Evolutionary conservation across 2,329 filamentous ascomycete species (phyloP), one percentile per base, ranked within the genome.

Genomic region (Cladosporium oxysporum): DNA sequence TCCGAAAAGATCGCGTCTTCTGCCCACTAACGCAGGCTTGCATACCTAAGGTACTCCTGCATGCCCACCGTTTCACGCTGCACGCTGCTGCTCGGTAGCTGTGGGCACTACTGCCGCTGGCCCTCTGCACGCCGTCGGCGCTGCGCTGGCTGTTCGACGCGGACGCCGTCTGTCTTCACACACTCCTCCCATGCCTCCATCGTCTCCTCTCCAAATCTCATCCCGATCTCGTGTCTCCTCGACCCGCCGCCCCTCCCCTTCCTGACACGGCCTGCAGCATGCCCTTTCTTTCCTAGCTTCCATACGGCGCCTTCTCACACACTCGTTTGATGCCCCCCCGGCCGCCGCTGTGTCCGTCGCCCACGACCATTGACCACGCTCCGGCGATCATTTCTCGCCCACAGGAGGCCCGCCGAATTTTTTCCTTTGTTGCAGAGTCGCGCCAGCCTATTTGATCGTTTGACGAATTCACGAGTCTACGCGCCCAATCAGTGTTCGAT

Each of bases 301-400:
- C 26, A 59, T 57, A 50, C 67, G 69, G 71, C 71, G 72, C 71
- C 67, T 73, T 69, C 70, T 71, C 71, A 69, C 70, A 74, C 73
- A 73, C 71, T 74, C 72, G 71, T 74, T 73, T 70, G 67, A 72
- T 59, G 55, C 57, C 49, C 55, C 62, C 55, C 41, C 8, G 41
- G 52, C 52, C 37, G 33, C 55, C 31, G 59, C 49, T 29, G 29
- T 26, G 23, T 26, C 23, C 23, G 3, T 26, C 23, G 23, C 16
- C 21, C 59, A 18, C 21, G 21, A 50, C 59, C 59, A 50, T 44
- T 50, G 52, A 55, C 52, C 21, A 55, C 52, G 52, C 52, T 29
- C 52, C 59, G 23, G 55, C 60, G 31, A 58, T 59, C 62, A 28
- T 33, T 55, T 7, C 41, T 58, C 52, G 41, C 62, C 41, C 62